Conservation (phyloP, 2,329 filamentous ascomycete species). For the Exophiala calicioides region DNA sequence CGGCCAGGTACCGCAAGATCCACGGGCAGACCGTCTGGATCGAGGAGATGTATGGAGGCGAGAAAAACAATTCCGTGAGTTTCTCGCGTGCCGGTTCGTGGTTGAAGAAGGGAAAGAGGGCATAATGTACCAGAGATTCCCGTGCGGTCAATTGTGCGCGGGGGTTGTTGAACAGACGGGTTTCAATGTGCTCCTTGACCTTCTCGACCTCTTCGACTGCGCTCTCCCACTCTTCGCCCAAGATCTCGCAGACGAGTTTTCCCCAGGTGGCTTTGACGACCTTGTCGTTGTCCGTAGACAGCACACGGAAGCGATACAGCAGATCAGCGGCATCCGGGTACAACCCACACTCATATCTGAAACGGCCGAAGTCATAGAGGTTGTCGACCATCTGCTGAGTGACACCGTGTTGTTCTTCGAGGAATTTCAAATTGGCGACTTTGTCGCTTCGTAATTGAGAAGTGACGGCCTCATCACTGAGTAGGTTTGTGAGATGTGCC, state of each 20-base stretch:
- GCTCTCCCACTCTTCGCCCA: conserved; percentile 91
- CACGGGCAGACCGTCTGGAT: conserved; percentile 98
- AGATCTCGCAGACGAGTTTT: conserved; percentile 93
- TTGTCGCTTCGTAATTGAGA: conserved; percentile 92
- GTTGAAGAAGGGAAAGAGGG: conserved; percentile 98
- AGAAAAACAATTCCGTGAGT: conserved; percentile 96
- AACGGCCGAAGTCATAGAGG: conserved; percentile 92
- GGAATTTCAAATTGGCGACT: conserved; percentile 95
- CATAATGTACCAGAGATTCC: conserved; percentile 97
- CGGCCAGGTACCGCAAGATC: conserved; percentile 91
- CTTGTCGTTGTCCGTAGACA: conserved; percentile 98
- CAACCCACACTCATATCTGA: conserved; percentile 96
- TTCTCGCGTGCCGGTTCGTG: conserved; percentile 86
- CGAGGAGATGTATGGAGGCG: conserved; percentile 96
- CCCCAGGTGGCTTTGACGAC: conserved; percentile 95
- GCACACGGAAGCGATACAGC: conserved; percentile 95
- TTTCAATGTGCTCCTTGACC: conserved; percentile 89
- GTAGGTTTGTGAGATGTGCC: conserved; percentile 80
- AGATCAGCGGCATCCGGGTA: conserved; percentile 88
- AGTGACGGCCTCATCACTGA: conserved; percentile 87
- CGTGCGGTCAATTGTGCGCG: conserved; percentile 94
- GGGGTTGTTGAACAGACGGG: conserved; percentile 92
- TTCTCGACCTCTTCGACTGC: conserved; percentile 89
- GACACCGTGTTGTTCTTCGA: conserved; percentile 95
- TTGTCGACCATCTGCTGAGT: conserved; percentile 94